A percentile compares a stretch with the other conserved stretches of the same genome.
These are phyloP conservation scores for Euryodendron excelsum DNA, from an alignment of 148 eudicot species.

Conservation along the genomic window DNA sequence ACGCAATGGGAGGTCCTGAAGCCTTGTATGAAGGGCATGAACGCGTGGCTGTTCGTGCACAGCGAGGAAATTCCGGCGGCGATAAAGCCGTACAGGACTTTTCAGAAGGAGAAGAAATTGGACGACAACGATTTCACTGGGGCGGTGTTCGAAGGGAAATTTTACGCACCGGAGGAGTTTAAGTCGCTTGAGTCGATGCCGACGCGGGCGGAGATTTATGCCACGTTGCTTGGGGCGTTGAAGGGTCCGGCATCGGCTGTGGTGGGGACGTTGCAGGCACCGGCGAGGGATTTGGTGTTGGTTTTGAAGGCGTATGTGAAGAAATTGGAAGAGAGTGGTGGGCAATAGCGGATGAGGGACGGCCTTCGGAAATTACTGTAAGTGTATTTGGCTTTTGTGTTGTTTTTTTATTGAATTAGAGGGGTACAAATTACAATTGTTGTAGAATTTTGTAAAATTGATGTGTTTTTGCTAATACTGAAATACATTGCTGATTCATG, in stretches of 20 bases:
- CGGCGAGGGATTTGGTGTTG: slow-evolving; percentile 78
- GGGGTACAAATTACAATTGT: neutral
- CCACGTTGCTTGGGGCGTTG: slow-evolving; percentile 60
- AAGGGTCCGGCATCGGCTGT: slow-evolving; percentile 66
- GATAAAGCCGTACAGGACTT: slow-evolving; percentile 66
- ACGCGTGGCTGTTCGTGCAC: slow-evolving; percentile 86
- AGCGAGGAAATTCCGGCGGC: slow-evolving; percentile 84
- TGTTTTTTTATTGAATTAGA: slow-evolving; percentile 4
- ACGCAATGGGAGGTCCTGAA: slow-evolving; percentile 75
- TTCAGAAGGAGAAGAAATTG: slow-evolving; percentile 77
- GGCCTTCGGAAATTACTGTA: neutral
- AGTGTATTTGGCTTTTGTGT: neutral
- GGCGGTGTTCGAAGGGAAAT: slow-evolving; percentile 89
- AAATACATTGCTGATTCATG: neutral
- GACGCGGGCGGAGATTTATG: slow-evolving; percentile 67
- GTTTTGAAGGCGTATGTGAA: slow-evolving; percentile 73
- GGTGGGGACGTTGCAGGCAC: slow-evolving; percentile 74
- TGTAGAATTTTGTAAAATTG: slow-evolving; percentile 9
- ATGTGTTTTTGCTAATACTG: neutral
- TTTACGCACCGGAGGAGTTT: slow-evolving; percentile 65
- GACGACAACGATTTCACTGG: slow-evolving; percentile 85
- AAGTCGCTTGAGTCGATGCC: slow-evolving; percentile 79
- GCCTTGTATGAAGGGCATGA: slow-evolving; percentile 97
- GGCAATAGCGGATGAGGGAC: neutral
- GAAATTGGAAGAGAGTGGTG: slow-evolving; percentile 53